phyloP scores from a whole-genome alignment of 768 basidiomycete genomes.

The Suillus fuscotomentosus region DNA sequence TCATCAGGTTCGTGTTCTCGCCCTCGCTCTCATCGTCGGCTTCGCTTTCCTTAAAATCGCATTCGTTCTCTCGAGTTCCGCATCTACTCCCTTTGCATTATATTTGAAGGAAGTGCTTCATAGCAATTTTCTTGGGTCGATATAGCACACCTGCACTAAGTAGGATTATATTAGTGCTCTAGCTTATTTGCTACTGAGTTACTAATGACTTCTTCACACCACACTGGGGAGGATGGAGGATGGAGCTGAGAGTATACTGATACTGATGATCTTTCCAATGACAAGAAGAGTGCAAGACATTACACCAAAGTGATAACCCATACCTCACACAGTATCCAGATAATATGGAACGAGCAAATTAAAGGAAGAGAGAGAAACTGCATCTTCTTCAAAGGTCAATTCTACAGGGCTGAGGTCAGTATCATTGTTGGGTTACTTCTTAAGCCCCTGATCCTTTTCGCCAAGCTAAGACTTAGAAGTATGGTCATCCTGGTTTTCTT shows the following conservation, averaged over 20 bases:
- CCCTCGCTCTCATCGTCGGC: no score
- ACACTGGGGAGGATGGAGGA: constrained; percentile 57
- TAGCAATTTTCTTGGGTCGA: no score
- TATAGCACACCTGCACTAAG: no score
- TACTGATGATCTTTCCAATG: constrained; percentile 58
- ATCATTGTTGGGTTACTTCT: constrained; percentile 4
- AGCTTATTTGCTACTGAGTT: no score
- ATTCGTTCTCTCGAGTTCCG: no score
- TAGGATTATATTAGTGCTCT: no score
- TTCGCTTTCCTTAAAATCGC: no score
- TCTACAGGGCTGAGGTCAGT: constrained; percentile 38
- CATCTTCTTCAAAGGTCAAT: constrained; percentile 51
- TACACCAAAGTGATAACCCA: constrained; percentile 56
- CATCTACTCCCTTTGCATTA: no score
- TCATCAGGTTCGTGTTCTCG: no score
- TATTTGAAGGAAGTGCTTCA: no score
- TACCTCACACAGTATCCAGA: constrained; percentile 50
- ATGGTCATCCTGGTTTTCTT: background rate
- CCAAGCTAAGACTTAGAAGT: background rate
- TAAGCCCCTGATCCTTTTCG: background rate
- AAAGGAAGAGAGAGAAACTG: background rate
- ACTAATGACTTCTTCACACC: no score
- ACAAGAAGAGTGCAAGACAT: constrained; percentile 57
- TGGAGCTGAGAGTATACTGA: constrained; percentile 62
- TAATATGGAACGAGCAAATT: background rate